Percentiles rank a stretch among this genome's conserved stretches.
Evolutionary conservation across 306 rosid genomes (phyloP).

Genomic region (Inga leiocalycina): DNA sequence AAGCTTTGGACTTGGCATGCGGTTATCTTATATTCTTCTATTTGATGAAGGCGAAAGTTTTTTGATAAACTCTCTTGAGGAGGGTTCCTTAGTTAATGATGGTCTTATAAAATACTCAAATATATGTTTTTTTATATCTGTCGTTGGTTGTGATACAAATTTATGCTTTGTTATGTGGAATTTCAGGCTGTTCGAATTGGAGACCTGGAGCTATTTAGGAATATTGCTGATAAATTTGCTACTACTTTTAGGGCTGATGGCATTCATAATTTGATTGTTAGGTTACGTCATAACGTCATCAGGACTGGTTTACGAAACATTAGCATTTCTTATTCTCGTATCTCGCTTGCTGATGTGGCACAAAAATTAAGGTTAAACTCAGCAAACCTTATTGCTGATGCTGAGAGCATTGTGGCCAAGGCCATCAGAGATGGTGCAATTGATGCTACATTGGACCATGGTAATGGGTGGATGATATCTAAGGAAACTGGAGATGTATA

Average conservation of each 20-base stretch:
- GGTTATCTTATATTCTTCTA: not conserved
- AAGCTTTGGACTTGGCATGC: not conserved
- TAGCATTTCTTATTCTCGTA: constrained; percentile 92
- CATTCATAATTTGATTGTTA: constrained; percentile 90
- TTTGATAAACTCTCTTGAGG: not conserved
- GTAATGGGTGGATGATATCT: constrained; percentile 87
- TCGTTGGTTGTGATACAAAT: not conserved
- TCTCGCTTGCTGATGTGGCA: constrained; percentile 89
- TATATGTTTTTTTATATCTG: not conserved
- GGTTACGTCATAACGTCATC: constrained; percentile 93
- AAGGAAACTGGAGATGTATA: constrained; percentile 94
- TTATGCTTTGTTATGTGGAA: not conserved
- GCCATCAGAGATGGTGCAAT: constrained; percentile 90
- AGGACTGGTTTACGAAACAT: constrained; percentile 97
- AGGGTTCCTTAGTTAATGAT: not conserved
- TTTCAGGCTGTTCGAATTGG: constrained; percentile 97
- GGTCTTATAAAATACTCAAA: not conserved
- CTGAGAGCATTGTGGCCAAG: constrained; percentile 93
- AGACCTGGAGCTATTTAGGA: constrained; percentile 92
- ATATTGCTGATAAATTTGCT: constrained; percentile 82
- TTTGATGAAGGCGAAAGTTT: not conserved
- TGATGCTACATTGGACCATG: constrained; percentile 78
- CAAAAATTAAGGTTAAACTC: constrained; percentile 88
- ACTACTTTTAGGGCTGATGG: constrained; percentile 68
- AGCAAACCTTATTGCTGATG: constrained; percentile 72